Evolutionary conservation across 495 filamentous ascomycete species (phyloP), one percentile per base, ranked within the genome.

Genomic region (Sordaria brevicollis): DNA sequence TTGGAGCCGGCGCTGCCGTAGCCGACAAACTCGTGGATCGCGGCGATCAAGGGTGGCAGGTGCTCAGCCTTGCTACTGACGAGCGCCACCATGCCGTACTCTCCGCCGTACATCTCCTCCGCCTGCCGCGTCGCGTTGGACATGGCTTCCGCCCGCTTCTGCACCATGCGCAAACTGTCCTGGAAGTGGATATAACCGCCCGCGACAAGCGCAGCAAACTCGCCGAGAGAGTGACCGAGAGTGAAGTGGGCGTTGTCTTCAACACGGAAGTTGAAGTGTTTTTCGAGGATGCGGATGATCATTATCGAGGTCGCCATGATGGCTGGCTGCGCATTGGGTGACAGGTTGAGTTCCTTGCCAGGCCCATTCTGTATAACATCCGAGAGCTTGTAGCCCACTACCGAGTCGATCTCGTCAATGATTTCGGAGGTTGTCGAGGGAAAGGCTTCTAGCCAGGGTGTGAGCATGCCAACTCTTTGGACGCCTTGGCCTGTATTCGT

Each of bases 291-390:
- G 65, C 93, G 90, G 37, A 97, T 87, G 72, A 97, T 96, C 31
- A 97, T 83, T 74, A 98, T 87, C 31, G 92, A 96, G 5, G 93
- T 93, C 15, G 94, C 92, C 90, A 99, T 94, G 78, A 98, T 95
- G 65, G 95, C 94, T 0, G 95, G 95, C 79, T 99, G 95, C 10
- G 95, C 90, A 75, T 97, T 92, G 70, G 90, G 88, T 13, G 95
- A 97, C 65, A 87, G 85, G 39, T 92, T 94, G 69, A 99, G 86
- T 21, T 82, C 82, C 25, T 86, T 85, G 72, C 89, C 90, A 0
- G 95, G 91, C 0, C 95, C 94, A 1, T 92, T 81, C 37, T 87
- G 85, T 73, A 99, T 97, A 68, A 94, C 86, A n/a, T 83, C 81
- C 37, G 92, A 92, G 33, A 97, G 82, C 74, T 85, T 82, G 72